phyloP scores from a whole-genome alignment of 108 stramenopile species.

The Pseudonitzschia multiseries region DNA sequence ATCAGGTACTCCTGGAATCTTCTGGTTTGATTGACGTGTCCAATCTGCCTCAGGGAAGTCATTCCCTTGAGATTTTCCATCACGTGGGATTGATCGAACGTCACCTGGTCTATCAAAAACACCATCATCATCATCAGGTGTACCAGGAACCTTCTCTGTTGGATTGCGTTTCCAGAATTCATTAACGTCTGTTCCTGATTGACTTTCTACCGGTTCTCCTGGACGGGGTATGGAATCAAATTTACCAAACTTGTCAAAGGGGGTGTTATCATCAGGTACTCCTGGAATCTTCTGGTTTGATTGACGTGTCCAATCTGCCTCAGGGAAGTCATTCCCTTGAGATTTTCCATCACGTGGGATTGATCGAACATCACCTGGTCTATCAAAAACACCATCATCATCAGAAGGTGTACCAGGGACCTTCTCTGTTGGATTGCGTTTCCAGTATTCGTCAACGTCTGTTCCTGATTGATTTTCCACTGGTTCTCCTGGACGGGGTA shows the following conservation, averaged over 20 bases:
- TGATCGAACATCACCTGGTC: slow-evolving; percentile 21
- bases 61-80: slow-evolving; percentile 7
- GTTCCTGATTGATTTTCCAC: neutral
- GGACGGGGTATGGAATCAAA: slow-evolving; percentile 17
- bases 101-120: slow-evolving; percentile 29
- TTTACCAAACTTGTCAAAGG: slow-evolving; percentile 15
- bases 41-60: slow-evolving; percentile 19
- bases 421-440: slow-evolving; percentile 1
- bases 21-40: slow-evolving; percentile 13
- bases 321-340: neutral
- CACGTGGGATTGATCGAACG: slow-evolving; percentile 28
- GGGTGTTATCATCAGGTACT: slow-evolving; percentile 18
- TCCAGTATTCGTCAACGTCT: neutral
- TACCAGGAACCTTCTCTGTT: neutral
- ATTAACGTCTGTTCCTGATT: neutral
- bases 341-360: slow-evolving; percentile 27
- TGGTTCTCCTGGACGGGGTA: slow-evolving; percentile 20
- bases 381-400: slow-evolving; percentile 16
- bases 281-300: neutral
- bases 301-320: slow-evolving; percentile 13
- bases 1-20: slow-evolving; percentile 14
- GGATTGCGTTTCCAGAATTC: slow-evolving; percentile 13
- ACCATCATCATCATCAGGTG: slow-evolving; percentile 17
- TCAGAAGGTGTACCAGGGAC: slow-evolving; percentile 23
- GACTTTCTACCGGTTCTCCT: slow-evolving; percentile 6